Conservation (phyloP, 768 basidiomycete species). For the Kockovaella imperatae region DNA sequence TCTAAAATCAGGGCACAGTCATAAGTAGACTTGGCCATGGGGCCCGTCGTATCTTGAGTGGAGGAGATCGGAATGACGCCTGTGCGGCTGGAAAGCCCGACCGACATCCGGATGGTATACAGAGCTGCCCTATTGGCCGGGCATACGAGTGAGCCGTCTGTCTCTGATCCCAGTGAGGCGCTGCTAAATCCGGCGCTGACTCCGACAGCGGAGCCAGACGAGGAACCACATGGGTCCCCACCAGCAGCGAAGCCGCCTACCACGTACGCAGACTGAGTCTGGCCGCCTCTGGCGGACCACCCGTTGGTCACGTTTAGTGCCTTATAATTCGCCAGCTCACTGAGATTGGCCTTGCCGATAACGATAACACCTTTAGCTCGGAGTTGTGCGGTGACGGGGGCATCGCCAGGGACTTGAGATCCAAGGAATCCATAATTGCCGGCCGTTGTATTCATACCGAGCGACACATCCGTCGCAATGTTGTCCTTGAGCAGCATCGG, state of each 20-base stretch:
- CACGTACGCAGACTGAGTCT: constrained; percentile 30
- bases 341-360: constrained; percentile 36
- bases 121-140: constrained; percentile 29
- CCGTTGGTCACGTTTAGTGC: constrained; percentile 23
- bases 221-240: constrained; percentile 29
- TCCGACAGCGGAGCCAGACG: constrained; percentile 31
- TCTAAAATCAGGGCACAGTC: constrained; percentile 20
- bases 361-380: constrained; percentile 12
- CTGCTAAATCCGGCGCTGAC: constrained; percentile 27
- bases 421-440: constrained; percentile 25
- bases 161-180: constrained; percentile 27
- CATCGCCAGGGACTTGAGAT: constrained; percentile 14
- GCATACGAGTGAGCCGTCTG: constrained; percentile 22
- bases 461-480: constrained; percentile 26
- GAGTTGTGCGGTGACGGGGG: constrained; percentile 17
- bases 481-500: constrained; percentile 39
- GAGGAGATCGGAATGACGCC: constrained; percentile 25
- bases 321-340: constrained; percentile 26
- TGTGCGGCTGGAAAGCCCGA: constrained; percentile 14
- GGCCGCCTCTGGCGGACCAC: constrained; percentile 32
- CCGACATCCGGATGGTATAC: constrained; percentile 23
- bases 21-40: constrained; percentile 17
- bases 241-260: constrained; percentile 25
- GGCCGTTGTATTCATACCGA: constrained; percentile 38
- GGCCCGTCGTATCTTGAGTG: constrained; percentile 16